A percentile compares a stretch with the other conserved stretches of the same genome.
Conservation (phyloP, 352 stramenopile species). For the Phytophthora gonapodyides region DNA sequence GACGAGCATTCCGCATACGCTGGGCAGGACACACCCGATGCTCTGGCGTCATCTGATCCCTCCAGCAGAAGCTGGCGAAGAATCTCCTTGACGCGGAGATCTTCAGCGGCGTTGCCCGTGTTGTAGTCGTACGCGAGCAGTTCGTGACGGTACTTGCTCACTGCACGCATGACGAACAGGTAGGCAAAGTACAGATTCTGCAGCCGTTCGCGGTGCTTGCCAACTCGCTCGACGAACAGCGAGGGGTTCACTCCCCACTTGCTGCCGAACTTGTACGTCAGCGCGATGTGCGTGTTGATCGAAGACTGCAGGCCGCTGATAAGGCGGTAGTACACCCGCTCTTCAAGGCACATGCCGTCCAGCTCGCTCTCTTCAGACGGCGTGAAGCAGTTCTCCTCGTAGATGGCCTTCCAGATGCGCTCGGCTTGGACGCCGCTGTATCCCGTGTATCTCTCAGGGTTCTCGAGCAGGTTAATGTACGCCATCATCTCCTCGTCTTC, state of each 20-base stretch:
- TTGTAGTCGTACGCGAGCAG: slow-evolving; percentile 95
- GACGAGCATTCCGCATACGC: slow-evolving; percentile 60
- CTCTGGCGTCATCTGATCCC: slow-evolving; percentile 38
- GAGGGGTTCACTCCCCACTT: slow-evolving; percentile 75
- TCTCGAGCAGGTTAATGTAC: slow-evolving; percentile 97
- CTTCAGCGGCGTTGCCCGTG: slow-evolving; percentile 92
- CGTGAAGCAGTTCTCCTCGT: slow-evolving; percentile 97
- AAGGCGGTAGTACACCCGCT: slow-evolving; percentile 97
- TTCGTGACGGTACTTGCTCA: slow-evolving; percentile 93
- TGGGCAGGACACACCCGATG: slow-evolving; percentile 48
- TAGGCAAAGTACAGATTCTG: slow-evolving; percentile 99
- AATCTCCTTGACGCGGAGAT: slow-evolving; percentile 73
- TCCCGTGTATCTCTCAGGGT: slow-evolving; percentile 98
- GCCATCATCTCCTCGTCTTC: slow-evolving; percentile 69
- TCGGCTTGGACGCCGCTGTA: slow-evolving; percentile 93
- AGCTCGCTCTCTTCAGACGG: slow-evolving; percentile 64
- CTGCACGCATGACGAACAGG: slow-evolving; percentile 96
- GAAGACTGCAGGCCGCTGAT: slow-evolving; percentile 96
- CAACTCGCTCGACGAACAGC: slow-evolving; percentile 90
- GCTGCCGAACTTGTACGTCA: slow-evolving; percentile 81
- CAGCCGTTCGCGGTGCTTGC: slow-evolving; percentile 93
- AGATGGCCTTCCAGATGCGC: slow-evolving; percentile 97
- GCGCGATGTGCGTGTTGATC: slow-evolving; percentile 94
- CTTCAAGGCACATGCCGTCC: slow-evolving; percentile 89
- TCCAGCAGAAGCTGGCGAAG: slow-evolving; percentile 73